phyloP scores from a whole-genome alignment of 2,329 filamentous ascomycete genomes.

The Diaporthe sp. region DNA sequence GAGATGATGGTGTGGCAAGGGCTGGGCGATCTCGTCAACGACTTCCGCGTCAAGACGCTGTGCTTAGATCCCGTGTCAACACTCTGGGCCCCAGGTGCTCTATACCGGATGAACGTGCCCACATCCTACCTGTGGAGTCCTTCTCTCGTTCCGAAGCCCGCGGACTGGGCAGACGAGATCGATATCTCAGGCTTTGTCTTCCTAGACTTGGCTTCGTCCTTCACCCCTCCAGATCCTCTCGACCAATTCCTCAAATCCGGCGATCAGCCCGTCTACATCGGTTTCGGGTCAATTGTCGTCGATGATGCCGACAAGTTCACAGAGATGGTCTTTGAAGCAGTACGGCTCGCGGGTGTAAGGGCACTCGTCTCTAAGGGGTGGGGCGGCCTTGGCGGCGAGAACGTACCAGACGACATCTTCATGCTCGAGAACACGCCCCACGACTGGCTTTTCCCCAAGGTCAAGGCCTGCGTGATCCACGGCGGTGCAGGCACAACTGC shows the following conservation, averaged over 20 bases:
- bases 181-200: slow-evolving; percentile 85
- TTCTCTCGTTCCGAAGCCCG: slow-evolving; percentile 72
- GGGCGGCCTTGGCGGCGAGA: slow-evolving; percentile 74
- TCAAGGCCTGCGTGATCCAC: slow-evolving; percentile 76
- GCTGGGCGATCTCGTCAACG: slow-evolving; percentile 81
- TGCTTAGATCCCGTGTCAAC: slow-evolving; percentile 79
- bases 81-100: slow-evolving; percentile 79
- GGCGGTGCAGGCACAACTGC: slow-evolving; percentile 84
- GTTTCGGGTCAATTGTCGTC: slow-evolving; percentile 81
- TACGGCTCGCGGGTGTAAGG: slow-evolving; percentile 72
- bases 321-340: slow-evolving; percentile 76
- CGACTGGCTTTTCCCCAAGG: slow-evolving; percentile 79
- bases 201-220: slow-evolving; percentile 73
- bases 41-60: slow-evolving; percentile 76
- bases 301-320: slow-evolving; percentile 78
- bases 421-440: slow-evolving; percentile 81
- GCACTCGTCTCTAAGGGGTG: slow-evolving; percentile 81
- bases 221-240: slow-evolving; percentile 66
- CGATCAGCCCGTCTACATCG: slow-evolving; percentile 76
- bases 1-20: slow-evolving; percentile 95
- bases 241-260: slow-evolving; percentile 65
- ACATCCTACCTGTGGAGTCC: slow-evolving; percentile 81
- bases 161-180: slow-evolving; percentile 76
- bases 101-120: slow-evolving; percentile 79
- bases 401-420: slow-evolving; percentile 72